A percentile compares a stretch with the other conserved stretches of the same genome.
Conservation (phyloP, 495 filamentous ascomycete genomes). For the Emericellopsis terricola region DNA sequence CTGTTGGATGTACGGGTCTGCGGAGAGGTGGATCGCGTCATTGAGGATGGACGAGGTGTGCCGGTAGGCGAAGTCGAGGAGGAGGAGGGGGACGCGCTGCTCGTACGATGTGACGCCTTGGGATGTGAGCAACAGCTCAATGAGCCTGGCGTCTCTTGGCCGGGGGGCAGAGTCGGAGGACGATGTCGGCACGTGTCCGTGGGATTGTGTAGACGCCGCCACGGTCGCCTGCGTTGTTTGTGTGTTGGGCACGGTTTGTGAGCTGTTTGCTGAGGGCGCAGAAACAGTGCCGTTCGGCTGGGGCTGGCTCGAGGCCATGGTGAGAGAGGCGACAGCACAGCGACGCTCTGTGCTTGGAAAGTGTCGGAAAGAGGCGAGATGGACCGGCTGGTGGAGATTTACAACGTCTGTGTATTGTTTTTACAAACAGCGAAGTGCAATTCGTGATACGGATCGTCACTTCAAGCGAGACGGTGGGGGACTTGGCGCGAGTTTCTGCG, state of each 20-base stretch:
- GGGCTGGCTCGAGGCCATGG: conserved; percentile 6
- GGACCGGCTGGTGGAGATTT: too few relatives aligned
- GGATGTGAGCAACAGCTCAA: conserved; percentile 78
- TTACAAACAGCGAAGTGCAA: too few relatives aligned
- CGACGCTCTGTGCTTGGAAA: neutral
- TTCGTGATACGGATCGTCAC: too few relatives aligned
- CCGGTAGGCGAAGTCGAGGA: conserved; percentile 94
- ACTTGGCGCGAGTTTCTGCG: too few relatives aligned
- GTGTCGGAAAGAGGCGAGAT: too few relatives aligned
- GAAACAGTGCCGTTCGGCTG: conserved; percentile 25
- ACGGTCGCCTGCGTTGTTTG: conserved; percentile 18
- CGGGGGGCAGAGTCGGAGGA: conserved; percentile 34
- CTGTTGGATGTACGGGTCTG: conserved; percentile 41
- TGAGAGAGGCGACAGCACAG: too few relatives aligned
- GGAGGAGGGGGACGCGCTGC: conserved; percentile 80
- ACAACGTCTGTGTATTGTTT: too few relatives aligned
- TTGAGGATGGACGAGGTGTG: conserved; percentile 44
- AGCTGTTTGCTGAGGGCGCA: conserved; percentile 12
- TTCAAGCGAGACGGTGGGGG: too few relatives aligned
- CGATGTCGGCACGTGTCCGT: conserved; percentile 11
- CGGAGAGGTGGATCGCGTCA: conserved; percentile 45
- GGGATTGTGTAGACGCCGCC: conserved; percentile 5
- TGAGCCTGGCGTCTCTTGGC: conserved; percentile 75
- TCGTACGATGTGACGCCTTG: conserved; percentile 83
- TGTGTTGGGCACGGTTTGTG: conserved; percentile 12